Base-by-base conservation (phyloP, 2,329 filamentous ascomycete species). In the Cladosporium sp. region DNA sequence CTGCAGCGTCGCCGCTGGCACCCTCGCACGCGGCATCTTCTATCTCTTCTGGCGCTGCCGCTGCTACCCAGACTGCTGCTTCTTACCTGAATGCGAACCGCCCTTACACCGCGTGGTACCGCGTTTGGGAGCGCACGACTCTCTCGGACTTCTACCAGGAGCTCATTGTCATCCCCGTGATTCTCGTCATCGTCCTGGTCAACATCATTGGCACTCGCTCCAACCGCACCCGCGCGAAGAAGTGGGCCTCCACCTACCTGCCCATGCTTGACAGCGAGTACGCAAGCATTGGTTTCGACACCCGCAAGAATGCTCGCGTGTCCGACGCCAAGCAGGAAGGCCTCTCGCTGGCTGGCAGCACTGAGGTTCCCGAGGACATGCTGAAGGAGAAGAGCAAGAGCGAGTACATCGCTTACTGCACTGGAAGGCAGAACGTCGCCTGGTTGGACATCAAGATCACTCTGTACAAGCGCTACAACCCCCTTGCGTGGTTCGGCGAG, bases 81-180 rank as follows among this genome's bases (percentile, higher is more conserved):
- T 70, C 72, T 68, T 78, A 80, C 18, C 74, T 78, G 59, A 78
- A 79, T 57, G 79, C 82, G 79, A 83, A 65, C 78, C 84, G 67
- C 30, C 91, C 92, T 15, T 97, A 90, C 79, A 97, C 93, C 61
- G 92, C 92, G 83, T 99, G 95, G 95, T 99, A 98, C 82, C 92
- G 93, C 65, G 84, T 98, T 68, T 95, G 96, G 86, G 93, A 98
- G 86, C 92, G 95, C 75, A 89, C 93, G 74, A 88, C 88, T 30
- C 82, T 90, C 67, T 85, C 85, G 75, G 95, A 99, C 78, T 99
- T 99, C 85, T 88, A 88, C 80, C 86, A 90, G 74, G 95, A 99
- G 82, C 90, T 91, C 67, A 82, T 93, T 77, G 91, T 99, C 74
- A 81, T 97, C 67, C 86, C 87, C 38, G 84, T 93, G 74, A 87